Base-by-base conservation (phyloP, 768 basidiomycete genomes). In the Phlebiopsis flavidoalba region DNA sequence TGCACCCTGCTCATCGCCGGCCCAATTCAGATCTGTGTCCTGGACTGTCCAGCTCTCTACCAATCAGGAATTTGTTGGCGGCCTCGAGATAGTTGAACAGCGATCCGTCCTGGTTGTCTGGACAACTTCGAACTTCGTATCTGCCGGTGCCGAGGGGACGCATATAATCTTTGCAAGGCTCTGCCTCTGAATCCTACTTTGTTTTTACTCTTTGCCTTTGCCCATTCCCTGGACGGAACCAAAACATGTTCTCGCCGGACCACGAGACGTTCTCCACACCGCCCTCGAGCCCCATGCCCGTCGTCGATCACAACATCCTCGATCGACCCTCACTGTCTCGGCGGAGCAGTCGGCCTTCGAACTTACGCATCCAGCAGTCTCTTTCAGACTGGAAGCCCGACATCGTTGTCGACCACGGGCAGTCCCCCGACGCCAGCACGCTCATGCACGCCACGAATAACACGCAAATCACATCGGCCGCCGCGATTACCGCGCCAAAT, bases 231-330 rank as follows among this genome's bases (percentile, higher is more conserved):
- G 17, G 21, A 52, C 26, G 24, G 31, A 22, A 21, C 60, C 60
- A 60, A 35, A 50, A 50, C 31, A 48, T 78, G 70, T 65, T 66
- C 61, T 69, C 67, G 47, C 69, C 61, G 11, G 77, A 79, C 59
- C 55, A 64, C 53, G 79, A 81, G 58, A 71, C 70, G 50, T 81
- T 79, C 64, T 69, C 72, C 52, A 80, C 79, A 17, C 79, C 79
- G 24, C 79, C 80, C 8, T 71, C 72, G 15, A 77, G 79, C 19
- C 79, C 79, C 24, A 65, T 62, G 76, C 78, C 22, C 79, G 64
- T 61, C 58, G 58, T 65, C 0, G 63, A 65, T 26, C 35, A 57
- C 17, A 22, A 63, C 48, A 70, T 79, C 52, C 57, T 62, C 22
- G 61, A 62, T 45, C 71, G 66, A 1, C 76, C 78, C 3, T 77